Conservation (phyloP, 129 eudicot species). For the Artemisia argyi region DNA sequence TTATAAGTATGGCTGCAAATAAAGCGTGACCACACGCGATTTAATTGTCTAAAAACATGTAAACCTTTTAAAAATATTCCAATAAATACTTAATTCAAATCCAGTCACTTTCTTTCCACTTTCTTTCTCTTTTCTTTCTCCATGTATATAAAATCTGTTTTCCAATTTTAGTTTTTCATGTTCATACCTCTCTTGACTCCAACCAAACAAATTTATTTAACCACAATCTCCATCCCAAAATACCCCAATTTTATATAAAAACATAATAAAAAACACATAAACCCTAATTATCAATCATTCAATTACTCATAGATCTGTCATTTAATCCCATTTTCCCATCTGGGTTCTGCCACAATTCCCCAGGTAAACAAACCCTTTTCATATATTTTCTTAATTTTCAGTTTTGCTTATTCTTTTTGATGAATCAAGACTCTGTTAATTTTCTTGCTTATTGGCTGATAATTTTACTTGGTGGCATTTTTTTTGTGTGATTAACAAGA, state of each 20-base stretch:
- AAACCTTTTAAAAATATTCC: background rate
- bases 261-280: background rate
- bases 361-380: conserved; percentile 24
- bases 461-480: conserved; percentile 26
- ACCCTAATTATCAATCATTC: conserved; percentile 23
- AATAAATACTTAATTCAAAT: background rate
- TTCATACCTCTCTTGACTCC: conserved; percentile 21
- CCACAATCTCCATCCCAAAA: background rate
- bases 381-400: conserved; percentile 4
- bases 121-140: background rate
- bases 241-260: background rate
- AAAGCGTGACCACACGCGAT: no score
- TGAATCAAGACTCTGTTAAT: conserved; percentile 7
- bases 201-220: background rate
- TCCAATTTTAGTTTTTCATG: conserved; percentile 18
- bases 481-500: no score
- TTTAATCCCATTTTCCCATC: conserved; percentile 26
- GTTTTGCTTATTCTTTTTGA: background rate
- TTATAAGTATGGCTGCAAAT: no score
- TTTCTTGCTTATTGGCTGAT: conserved; percentile 1
- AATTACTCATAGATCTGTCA: conserved; percentile 34
- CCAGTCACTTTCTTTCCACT: conserved; percentile 23
- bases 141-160: conserved; percentile 20
- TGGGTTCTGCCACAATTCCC: conserved; percentile 20
- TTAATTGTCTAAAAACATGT: background rate